A percentile compares a stretch with the other conserved stretches of the same genome.
Conservation (phyloP, 2,329 filamentous ascomycete species). For the Botrytis paeoniae region DNA sequence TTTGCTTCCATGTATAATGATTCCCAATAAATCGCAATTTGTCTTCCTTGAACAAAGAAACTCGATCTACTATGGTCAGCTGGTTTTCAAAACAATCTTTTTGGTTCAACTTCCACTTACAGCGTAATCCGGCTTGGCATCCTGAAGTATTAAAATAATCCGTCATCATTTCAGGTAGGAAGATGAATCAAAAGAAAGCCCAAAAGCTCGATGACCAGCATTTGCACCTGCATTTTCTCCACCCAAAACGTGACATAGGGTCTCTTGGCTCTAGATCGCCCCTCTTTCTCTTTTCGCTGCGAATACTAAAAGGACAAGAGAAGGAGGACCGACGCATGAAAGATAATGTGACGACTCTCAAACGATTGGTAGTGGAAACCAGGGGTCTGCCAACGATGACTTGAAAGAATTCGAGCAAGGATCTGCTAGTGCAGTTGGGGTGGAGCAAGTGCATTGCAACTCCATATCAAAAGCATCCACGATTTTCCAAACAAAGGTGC, state of each 20-base stretch:
- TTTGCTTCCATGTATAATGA: slow-evolving; percentile 21
- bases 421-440: neutral
- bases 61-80: neutral
- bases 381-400: neutral
- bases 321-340: neutral
- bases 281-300: no score
- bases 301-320: neutral
- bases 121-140: neutral
- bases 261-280: neutral
- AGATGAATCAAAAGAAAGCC: neutral
- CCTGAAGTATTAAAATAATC: neutral
- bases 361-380: neutral
- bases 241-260: neutral
- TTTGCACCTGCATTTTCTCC: neutral
- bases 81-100: neutral
- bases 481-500: neutral
- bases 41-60: neutral
- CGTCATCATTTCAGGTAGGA: neutral
- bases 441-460: neutral
- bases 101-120: neutral
- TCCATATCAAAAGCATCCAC: neutral
- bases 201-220: neutral
- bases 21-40: slow-evolving; percentile 18
- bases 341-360: no score
- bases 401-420: neutral